phyloP scores from a whole-genome alignment of 2,329 filamentous ascomycete species.

The Aspergillus carbonarius region DNA sequence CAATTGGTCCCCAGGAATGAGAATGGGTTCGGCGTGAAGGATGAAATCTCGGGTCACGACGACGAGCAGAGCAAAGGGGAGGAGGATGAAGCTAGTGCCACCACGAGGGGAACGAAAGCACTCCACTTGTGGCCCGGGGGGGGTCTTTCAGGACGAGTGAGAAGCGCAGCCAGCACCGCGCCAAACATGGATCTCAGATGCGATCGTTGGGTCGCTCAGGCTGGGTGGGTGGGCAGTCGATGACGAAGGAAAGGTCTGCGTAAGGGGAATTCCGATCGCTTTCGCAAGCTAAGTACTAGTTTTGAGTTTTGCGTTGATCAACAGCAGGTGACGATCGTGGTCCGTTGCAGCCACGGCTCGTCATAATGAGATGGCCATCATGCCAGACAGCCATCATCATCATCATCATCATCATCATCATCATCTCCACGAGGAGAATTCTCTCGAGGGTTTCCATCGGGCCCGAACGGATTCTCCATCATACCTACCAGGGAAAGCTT shows the following conservation, averaged over 20 bases:
- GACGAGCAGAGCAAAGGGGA: background rate
- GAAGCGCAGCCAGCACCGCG: background rate
- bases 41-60: slow-evolving; percentile 5
- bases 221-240: slow-evolving; percentile 5
- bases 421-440: background rate
- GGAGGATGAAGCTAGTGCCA: background rate
- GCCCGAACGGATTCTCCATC: background rate
- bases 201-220: background rate
- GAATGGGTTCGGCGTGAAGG: background rate
- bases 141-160: slow-evolving; percentile 6
- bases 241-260: slow-evolving; percentile 6
- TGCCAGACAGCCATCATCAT: background rate
- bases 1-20: slow-evolving; percentile 14
- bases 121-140: background rate
- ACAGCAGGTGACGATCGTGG: background rate
- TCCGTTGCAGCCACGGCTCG: background rate
- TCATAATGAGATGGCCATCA: background rate
- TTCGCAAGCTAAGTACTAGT: background rate
- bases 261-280: slow-evolving; percentile 1
- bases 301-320: background rate
- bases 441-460: background rate
- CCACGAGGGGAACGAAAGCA: background rate
- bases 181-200: slow-evolving; percentile 10
- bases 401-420: no score
- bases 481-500: background rate